Percentiles rank a stretch among this genome's conserved stretches.
phyloP scores from a whole-genome alignment of 257 asterid species.

The Penstemon newberryi region DNA sequence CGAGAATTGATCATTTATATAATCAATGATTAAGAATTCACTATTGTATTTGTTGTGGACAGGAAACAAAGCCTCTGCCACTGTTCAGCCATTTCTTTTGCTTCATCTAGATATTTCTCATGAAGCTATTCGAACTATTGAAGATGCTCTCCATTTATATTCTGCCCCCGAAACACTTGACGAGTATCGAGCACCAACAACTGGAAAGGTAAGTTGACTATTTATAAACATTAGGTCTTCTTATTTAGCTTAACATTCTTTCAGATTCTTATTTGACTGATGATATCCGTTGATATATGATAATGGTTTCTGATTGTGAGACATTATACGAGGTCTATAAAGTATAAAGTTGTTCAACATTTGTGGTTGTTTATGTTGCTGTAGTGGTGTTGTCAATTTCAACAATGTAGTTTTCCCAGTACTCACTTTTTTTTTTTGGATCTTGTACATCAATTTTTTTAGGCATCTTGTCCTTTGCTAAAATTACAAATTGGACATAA shows the following conservation, averaged over 20 bases:
- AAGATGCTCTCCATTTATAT: slow-evolving; percentile 73
- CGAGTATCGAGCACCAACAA: slow-evolving; percentile 68
- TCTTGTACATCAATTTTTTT: background rate
- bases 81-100: slow-evolving; percentile 76
- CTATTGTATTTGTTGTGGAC: slow-evolving; percentile 30
- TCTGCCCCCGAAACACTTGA: slow-evolving; percentile 85
- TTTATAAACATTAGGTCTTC: background rate
- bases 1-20: too few species aligned
- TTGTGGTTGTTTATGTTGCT: background rate
- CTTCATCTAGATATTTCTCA: slow-evolving; percentile 89
- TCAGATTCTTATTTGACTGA: slow-evolving; percentile 4
- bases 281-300: too few species aligned
- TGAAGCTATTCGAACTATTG: slow-evolving; percentile 63
- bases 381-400: slow-evolving; percentile 3
- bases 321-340: background rate
- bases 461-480: slow-evolving; percentile 10
- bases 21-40: too few species aligned
- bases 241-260: background rate
- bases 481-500: background rate
- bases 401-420: background rate
- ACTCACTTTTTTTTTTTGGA: too few species aligned
- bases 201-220: slow-evolving; percentile 54
- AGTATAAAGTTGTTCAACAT: background rate
- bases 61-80: slow-evolving; percentile 85
- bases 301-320: too few species aligned